Conservation (phyloP, 768 basidiomycete genomes). For the Cyclocybe aegerita region DNA sequence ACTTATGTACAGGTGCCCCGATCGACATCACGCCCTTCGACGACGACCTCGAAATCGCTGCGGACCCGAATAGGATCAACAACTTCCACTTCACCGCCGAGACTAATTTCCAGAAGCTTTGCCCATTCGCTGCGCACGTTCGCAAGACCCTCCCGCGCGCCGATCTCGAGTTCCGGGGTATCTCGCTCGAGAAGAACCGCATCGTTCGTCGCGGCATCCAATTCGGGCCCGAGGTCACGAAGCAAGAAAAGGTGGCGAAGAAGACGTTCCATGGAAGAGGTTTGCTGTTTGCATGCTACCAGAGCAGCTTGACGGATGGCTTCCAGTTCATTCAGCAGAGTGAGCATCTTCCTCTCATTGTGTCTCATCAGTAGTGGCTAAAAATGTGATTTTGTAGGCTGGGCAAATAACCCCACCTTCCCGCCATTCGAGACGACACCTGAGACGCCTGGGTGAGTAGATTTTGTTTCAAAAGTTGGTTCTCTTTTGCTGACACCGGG, state of each 20-base stretch:
- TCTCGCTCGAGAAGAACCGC: slow-evolving; percentile 28
- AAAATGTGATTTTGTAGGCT: slow-evolving; percentile 18
- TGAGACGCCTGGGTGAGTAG: slow-evolving; percentile 27
- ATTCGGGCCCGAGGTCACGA: slow-evolving; percentile 49
- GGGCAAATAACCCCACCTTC: slow-evolving; percentile 37
- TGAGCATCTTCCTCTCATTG: slow-evolving; percentile 6
- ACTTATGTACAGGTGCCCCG: slow-evolving; percentile 30
- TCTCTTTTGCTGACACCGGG: not conserved
- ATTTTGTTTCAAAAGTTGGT: not conserved
- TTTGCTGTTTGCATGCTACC: slow-evolving; percentile 43
- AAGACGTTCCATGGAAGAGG: slow-evolving; percentile 48
- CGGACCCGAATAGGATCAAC: slow-evolving; percentile 38
- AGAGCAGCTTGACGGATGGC: slow-evolving; percentile 36
- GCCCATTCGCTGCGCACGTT: slow-evolving; percentile 47
- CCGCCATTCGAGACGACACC: slow-evolving; percentile 23
- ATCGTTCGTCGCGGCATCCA: slow-evolving; percentile 49
- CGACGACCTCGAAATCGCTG: slow-evolving; percentile 35
- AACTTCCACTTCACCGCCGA: slow-evolving; percentile 39
- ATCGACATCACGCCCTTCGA: slow-evolving; percentile 40
- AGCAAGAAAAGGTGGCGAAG: slow-evolving; percentile 27
- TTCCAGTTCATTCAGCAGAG: slow-evolving; percentile 41
- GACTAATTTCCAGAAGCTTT: slow-evolving; percentile 30
- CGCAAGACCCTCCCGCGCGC: slow-evolving; percentile 47
- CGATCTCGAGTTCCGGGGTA: slow-evolving; percentile 29
- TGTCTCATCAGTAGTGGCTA: not conserved